Evolutionary conservation across 2,329 filamentous ascomycete genomes (phyloP).

Genomic region (Helminthosporium solani): DNA sequence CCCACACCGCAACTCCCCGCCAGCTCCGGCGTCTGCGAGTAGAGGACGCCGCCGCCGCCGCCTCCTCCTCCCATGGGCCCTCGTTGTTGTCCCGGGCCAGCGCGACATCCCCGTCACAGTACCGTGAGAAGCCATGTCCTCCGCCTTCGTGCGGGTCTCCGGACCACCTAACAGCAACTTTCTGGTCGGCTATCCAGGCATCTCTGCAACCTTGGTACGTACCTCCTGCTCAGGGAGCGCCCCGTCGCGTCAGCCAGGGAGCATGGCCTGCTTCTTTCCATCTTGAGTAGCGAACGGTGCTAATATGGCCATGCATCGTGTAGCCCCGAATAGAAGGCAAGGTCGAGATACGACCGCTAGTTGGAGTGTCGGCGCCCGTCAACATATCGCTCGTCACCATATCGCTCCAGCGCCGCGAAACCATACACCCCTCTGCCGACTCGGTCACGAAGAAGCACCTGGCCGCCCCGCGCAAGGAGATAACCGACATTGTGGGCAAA

Average conservation of each 20-base stretch:
- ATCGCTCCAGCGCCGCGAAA: slow-evolving; percentile 88
- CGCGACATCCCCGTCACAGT: slow-evolving; percentile 28
- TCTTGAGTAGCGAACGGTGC: slow-evolving; percentile 13
- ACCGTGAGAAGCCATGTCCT: slow-evolving; percentile 50
- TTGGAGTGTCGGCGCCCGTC: slow-evolving; percentile 85
- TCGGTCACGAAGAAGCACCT: slow-evolving; percentile 90
- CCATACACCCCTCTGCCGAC: slow-evolving; percentile 94
- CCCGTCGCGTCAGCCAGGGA: neutral
- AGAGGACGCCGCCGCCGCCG: slow-evolving; percentile 15
- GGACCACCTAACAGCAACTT: slow-evolving; percentile 97
- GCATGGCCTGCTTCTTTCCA: slow-evolving; percentile 4
- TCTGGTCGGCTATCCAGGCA: slow-evolving; percentile 94
- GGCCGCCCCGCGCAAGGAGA: slow-evolving; percentile 85
- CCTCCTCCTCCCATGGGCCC: slow-evolving; percentile 36
- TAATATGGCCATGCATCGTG: slow-evolving; percentile 25
- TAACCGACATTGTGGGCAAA: slow-evolving; percentile 90
- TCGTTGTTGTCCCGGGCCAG: slow-evolving; percentile 34
- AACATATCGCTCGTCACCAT: slow-evolving; percentile 91
- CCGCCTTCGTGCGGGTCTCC: slow-evolving; percentile 90
- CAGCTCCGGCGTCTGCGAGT: slow-evolving; percentile 5
- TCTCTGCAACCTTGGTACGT: slow-evolving; percentile 93
- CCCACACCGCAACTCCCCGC: neutral
- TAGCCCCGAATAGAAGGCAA: slow-evolving; percentile 97
- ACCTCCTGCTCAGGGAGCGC: neutral
- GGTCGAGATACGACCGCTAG: slow-evolving; percentile 87